These are phyloP conservation scores for Canavalia gladiata DNA, from an alignment of 306 rosid species.

Conservation along the genomic window DNA sequence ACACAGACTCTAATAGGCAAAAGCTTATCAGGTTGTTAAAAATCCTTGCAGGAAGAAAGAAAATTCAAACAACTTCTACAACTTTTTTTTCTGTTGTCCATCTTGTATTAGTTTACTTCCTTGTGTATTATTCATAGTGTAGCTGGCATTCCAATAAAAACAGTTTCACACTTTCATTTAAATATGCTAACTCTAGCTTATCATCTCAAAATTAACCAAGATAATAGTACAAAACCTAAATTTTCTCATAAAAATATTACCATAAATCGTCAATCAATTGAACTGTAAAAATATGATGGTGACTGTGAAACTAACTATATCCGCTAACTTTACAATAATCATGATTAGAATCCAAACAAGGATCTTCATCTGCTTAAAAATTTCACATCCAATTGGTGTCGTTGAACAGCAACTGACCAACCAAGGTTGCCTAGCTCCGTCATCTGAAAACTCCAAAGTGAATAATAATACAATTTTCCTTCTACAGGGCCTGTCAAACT, in stretches of 20 bases:
- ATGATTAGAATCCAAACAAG: conserved; percentile 17
- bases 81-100: conserved; percentile 5
- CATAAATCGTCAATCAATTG: conserved; percentile 26
- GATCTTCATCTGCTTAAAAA: not conserved
- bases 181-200: conserved; percentile 11
- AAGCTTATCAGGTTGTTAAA: conserved; percentile 30
- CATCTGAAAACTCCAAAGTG: conserved; percentile 16
- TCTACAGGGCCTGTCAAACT: conserved; percentile 19
- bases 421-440: conserved; percentile 11
- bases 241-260: conserved; percentile 14
- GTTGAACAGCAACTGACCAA: conserved; percentile 19
- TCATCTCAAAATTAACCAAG: conserved; percentile 25
- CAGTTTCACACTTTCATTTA: not conserved
- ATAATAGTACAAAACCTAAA: not conserved
- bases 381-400: not conserved
- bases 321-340: conserved; percentile 4
- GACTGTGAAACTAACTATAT: conserved; percentile 14
- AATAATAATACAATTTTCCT: conserved; percentile 19
- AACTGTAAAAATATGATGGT: conserved; percentile 13
- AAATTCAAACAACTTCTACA: conserved; percentile 8
- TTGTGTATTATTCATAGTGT: not conserved
- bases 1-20: not conserved
- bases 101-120: conserved; percentile 3
- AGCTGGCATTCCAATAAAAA: conserved; percentile 19
- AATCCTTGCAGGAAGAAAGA: conserved; percentile 19